These are phyloP conservation scores for Alternaria ethzedia DNA, from an alignment of 2,329 filamentous ascomycete genomes.

Conservation along the genomic window DNA sequence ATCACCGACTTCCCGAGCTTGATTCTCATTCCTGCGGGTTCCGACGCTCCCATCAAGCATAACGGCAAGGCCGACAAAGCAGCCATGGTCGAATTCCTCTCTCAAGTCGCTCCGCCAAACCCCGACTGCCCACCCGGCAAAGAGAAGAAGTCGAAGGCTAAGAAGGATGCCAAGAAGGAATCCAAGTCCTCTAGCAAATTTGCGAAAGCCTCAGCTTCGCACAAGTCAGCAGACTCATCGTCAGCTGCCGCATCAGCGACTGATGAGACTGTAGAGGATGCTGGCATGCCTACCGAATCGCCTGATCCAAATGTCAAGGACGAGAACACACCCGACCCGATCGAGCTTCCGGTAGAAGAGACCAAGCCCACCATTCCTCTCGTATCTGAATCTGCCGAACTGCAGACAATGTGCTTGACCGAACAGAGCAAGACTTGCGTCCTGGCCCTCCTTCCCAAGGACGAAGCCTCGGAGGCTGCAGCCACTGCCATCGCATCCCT, in stretches of 20 bases:
- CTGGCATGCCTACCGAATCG: conserved; percentile 59
- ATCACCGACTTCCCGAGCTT: conserved; percentile 81
- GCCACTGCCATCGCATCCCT: conserved; percentile 59
- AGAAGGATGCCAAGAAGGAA: conserved; percentile 55
- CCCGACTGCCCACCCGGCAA: conserved; percentile 69
- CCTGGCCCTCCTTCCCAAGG: conserved; percentile 60
- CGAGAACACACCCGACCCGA: conserved; percentile 54
- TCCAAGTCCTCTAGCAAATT: conserved; percentile 57
- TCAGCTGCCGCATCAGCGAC: conserved; percentile 57
- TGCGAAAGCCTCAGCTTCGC: conserved; percentile 59
- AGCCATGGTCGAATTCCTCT: conserved; percentile 80
- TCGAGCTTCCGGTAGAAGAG: conserved; percentile 59
- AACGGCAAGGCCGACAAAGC: conserved; percentile 86
- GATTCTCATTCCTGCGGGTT: conserved; percentile 75
- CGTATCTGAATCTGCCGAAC: conserved; percentile 67
- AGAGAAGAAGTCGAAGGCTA: conserved; percentile 52
- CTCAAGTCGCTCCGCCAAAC: conserved; percentile 79
- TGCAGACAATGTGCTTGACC: conserved; percentile 75
- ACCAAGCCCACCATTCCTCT: conserved; percentile 67
- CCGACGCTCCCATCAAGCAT: conserved; percentile 73
- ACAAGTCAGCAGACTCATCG: conserved; percentile 57
- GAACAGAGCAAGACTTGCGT: conserved; percentile 83
- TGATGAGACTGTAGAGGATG: conserved; percentile 57
- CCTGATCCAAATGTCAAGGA: conserved; percentile 57
- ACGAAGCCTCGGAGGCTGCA: conserved; percentile 57